Base-by-base conservation (phyloP, 768 basidiomycete species). In the Boletus patriciae region DNA sequence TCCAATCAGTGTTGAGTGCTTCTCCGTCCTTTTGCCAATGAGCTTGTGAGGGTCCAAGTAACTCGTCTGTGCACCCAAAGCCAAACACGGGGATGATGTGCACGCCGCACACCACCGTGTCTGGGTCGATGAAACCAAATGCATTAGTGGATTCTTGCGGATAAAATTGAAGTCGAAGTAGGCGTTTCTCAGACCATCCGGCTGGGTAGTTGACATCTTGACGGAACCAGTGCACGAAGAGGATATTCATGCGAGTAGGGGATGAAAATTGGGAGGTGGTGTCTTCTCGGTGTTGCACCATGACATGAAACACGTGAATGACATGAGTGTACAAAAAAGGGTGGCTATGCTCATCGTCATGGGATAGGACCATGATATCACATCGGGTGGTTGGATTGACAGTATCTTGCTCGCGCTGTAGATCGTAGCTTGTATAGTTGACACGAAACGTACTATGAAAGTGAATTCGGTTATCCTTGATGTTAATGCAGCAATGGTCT, bases 261-360 rank as follows among this genome's bases (percentile, higher is more conserved):
- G 27, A 1, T 0, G 16, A 47, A 12, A 33, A 41, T 37, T 4
- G 16, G n/a, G n/a, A n/a, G n/a, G n/a, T n/a, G n/a, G n/a, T n/a
- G n/a, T 48, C 16, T 0, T 16, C 23, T 2, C 12, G 7, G 3
- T 52, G 18, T 11, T 46, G 38, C 9, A 57, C 25, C 15, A 29
- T 42, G 13, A 57, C 40, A 42, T 71, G 70, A 16, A 58, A 49
- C 0, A 70, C 50, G 1, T 58, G 46, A 4, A 70, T 45, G 9
- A 69, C 54, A 0, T 49, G 46, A 0, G 46, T 62, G 63, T 80
- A 79, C 74, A 72, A 76, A 47, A 70, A 79, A 0, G 72, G 75
- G 37, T 79, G 74, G 6, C 33, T 38, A 0, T n/a, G 2, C 16
- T 53, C 75, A 62, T 7, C 65, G 70, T 10, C 64, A 0, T 62